Evolutionary conservation across 495 filamentous ascomycete genomes (phyloP).

Genomic region (Penicillium canariense): DNA sequence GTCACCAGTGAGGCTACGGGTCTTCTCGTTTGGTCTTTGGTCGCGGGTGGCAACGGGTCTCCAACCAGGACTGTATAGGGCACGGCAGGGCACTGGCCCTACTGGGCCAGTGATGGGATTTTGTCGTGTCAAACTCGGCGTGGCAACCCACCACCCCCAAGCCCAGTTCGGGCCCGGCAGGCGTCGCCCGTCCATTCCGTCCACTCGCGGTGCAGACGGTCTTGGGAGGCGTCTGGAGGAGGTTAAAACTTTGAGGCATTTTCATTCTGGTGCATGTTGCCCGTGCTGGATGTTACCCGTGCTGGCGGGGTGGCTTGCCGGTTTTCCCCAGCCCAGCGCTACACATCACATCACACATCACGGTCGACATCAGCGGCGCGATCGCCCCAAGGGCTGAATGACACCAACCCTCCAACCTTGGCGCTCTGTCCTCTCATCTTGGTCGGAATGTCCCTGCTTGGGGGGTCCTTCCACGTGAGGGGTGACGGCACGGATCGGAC

Average conservation of each 20-base stretch:
- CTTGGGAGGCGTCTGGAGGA: not conserved
- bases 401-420: not conserved
- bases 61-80: not conserved
- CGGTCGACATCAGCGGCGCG: slow-evolving; percentile 27
- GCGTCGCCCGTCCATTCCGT: not conserved
- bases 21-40: not conserved
- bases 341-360: not conserved
- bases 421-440: not conserved
- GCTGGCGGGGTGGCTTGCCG: slow-evolving; percentile 6
- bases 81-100: not conserved
- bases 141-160: slow-evolving; percentile 1
- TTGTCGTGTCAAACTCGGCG: slow-evolving; percentile 3
- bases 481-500: not conserved
- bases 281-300: too few species aligned
- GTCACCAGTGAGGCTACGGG: slow-evolving; percentile 1
- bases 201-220: too few species aligned
- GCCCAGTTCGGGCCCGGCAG: not conserved
- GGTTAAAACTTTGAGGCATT: slow-evolving; percentile 23
- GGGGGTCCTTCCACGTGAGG: slow-evolving; percentile 2
- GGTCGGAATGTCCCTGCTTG: not conserved
- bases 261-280: slow-evolving; percentile 17
- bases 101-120: not conserved
- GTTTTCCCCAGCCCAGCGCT: slow-evolving; percentile 11
- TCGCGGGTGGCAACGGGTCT: slow-evolving; percentile 11
- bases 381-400: slow-evolving; percentile 20